Evolutionary conservation across 352 stramenopile genomes (phyloP).

Genomic region (Blastocystis sp.): DNA sequence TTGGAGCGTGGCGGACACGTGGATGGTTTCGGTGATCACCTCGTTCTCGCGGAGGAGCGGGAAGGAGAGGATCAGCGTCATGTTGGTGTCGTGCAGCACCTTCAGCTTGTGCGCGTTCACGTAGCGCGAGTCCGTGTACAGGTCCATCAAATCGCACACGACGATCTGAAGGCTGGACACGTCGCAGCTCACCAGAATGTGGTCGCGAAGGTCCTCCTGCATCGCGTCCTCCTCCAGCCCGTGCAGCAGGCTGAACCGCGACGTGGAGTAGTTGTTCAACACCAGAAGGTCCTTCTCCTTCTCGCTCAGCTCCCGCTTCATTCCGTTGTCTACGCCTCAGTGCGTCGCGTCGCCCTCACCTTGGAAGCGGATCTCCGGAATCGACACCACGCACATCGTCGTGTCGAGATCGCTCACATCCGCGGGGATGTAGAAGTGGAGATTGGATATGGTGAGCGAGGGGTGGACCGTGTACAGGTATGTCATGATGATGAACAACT

Average conservation of each 20-base stretch:
- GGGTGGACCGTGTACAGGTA: conserved; percentile 70
- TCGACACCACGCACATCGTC: not conserved
- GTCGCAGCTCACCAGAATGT: conserved; percentile 1
- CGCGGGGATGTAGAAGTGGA: conserved; percentile 24
- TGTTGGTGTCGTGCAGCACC: conserved; percentile 14
- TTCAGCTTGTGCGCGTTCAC: conserved; percentile 18
- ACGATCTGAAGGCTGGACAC: not conserved
- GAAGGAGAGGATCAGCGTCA: conserved; percentile 48
- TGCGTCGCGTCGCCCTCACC: not conserved
- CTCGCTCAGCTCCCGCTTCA: conserved; percentile 50
- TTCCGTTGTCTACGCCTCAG: conserved; percentile 45
- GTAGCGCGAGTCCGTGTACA: conserved; percentile 24
- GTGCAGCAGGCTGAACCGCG: not conserved
- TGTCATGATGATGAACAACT: conserved; percentile 58
- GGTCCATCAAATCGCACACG: conserved; percentile 35
- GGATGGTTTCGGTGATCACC: conserved; percentile 20
- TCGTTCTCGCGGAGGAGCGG: conserved; percentile 10
- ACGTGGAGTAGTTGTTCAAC: conserved; percentile 29
- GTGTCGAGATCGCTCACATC: conserved; percentile 36
- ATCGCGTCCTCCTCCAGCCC: not conserved
- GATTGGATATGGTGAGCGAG: conserved; percentile 26
- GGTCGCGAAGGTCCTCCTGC: not conserved
- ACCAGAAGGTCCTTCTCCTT: conserved; percentile 64
- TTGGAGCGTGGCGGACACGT: not conserved
- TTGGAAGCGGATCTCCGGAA: conserved; percentile 12